Conservation (phyloP, 2,329 filamentous ascomycete species). For the Botrytis galanthina region DNA sequence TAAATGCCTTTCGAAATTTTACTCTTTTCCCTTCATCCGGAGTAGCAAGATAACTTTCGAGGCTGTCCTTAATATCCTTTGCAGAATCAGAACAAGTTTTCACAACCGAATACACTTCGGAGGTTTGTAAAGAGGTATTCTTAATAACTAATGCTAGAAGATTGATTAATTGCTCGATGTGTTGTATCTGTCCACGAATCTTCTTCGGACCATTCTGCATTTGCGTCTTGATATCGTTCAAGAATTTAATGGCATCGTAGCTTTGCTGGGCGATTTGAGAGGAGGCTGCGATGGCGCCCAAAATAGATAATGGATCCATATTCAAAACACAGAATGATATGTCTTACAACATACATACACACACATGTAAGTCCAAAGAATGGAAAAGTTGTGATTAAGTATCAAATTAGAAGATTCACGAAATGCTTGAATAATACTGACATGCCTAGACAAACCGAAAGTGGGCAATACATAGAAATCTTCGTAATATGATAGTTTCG, state of each 20-base stretch:
- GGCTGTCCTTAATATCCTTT: background rate
- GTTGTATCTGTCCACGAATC: constrained; percentile 3
- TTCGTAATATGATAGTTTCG: background rate
- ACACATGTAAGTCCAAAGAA: background rate
- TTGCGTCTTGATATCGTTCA: constrained; percentile 10
- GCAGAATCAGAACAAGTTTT: constrained; percentile 1
- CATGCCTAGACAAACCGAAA: background rate
- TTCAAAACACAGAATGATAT: background rate
- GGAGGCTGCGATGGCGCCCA: constrained; percentile 19
- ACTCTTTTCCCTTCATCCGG: background rate
- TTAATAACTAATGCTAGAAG: background rate
- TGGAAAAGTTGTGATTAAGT: background rate
- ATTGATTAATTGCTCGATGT: constrained; percentile 13
- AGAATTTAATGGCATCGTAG: background rate
- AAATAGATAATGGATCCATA: constrained; percentile 18
- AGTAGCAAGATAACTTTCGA: background rate
- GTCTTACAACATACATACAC: background rate
- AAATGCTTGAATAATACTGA: background rate
- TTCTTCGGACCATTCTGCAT: constrained; percentile 1
- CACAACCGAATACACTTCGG: background rate
- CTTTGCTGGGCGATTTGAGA: constrained; percentile 17
- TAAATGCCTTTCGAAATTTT: constrained; percentile 15
- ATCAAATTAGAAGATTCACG: background rate
- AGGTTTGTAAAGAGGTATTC: constrained; percentile 12
- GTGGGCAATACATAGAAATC: no score